Percentiles rank a stretch among this genome's conserved stretches.
Conservation (phyloP, 2,329 filamentous ascomycete species). For the Penicillium glabrum region DNA sequence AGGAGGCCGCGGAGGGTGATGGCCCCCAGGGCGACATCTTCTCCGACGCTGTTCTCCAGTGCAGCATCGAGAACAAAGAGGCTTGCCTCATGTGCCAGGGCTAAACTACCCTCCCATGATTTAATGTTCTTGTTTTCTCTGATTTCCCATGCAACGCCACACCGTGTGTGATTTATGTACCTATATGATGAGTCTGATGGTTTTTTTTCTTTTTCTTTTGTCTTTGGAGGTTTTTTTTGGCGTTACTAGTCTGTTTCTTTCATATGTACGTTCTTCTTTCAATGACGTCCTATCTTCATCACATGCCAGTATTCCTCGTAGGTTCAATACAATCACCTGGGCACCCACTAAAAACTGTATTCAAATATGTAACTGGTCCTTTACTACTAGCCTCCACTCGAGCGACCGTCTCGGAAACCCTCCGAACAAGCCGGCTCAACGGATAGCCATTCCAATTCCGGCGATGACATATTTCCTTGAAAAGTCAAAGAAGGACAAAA, state of each 20-base stretch:
- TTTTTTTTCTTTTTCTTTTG: conserved; percentile 10
- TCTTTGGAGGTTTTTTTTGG: conserved; percentile 4
- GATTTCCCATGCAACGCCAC: conserved; percentile 1
- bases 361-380: background rate
- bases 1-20: conserved; percentile 64
- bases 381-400: background rate
- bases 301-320: background rate
- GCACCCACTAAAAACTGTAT: background rate
- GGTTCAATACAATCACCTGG: background rate
- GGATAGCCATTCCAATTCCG: conserved; percentile 2
- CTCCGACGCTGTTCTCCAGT: conserved; percentile 84
- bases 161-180: conserved; percentile 24
- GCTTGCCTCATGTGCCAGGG: conserved; percentile 97
- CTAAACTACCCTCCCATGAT: conserved; percentile 47
- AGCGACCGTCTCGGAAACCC: background rate
- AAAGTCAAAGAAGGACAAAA: background rate
- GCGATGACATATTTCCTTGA: background rate
- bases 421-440: background rate
- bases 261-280: background rate
- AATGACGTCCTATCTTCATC: background rate
- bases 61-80: conserved; percentile 97
- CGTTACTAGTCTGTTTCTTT: background rate
- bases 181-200: conserved; percentile 37
- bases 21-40: conserved; percentile 90
- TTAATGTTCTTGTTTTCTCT: background rate